Evolutionary conservation across 2,329 filamentous ascomycete genomes (phyloP), one percentile per base, ranked within the genome.

Genomic region (Ceratocystis cacaofunesta): DNA sequence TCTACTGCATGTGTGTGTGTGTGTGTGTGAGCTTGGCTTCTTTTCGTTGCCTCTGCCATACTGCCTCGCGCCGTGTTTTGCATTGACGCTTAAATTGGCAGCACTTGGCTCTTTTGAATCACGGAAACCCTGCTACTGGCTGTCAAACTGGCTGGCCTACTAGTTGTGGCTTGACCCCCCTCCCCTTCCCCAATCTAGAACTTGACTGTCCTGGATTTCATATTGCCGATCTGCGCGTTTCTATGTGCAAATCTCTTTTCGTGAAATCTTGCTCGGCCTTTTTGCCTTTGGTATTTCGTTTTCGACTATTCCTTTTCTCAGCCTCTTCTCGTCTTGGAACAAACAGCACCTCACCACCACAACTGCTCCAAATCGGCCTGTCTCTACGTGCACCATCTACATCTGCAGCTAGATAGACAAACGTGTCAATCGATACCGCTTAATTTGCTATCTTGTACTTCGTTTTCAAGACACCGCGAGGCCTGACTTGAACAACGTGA

Each of bases 61-160:
- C 19, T 36, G 17, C 52, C 44, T 36, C 43, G 48, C 25, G 44
- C 28, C 44, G 46, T 10, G 44, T 36, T 52, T 63, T 36, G 44
- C 52, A 63, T 63, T 63, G n/a, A 19, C 36, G 30, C 61, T 52
- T 50, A 36, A 50, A 52, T 36, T 63, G 61, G 48, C 41, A 63
- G 30, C 6, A 15, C 60, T 19, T 61, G 60, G 60, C 15, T 52
- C 41, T 63, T 62, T n/a, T 50, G 44, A 57, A 57, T 57, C 25
- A 15, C n/a, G 28, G 12, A 57, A n/a, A 32, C 52, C 52, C 15
- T 57, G 28, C 52, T 57, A 50, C 46, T 57, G 25, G 52, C 52
- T 57, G 52, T 57, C 52, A 57, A 57, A 32, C 52, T 57, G 25
- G 25, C 25, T n/a, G 12, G 17, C 12, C 52, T 17, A n/a, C 25